Base-by-base conservation (phyloP, 2,329 filamentous ascomycete species). In the Hypoxylon sp. region DNA sequence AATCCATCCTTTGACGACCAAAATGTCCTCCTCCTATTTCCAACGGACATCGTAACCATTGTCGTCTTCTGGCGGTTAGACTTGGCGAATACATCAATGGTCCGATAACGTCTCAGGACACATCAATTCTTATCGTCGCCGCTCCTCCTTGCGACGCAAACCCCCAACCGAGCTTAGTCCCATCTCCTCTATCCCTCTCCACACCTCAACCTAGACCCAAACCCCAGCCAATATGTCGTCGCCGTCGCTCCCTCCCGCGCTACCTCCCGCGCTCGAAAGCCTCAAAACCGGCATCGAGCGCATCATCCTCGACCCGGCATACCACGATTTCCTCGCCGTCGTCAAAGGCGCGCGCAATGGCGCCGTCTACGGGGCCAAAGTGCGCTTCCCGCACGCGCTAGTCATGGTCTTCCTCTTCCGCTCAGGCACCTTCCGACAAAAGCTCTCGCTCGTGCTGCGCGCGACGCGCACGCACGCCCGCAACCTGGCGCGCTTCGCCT, bases 401-500 rank as follows among this genome's bases (percentile, higher is more conserved):
- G 96, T 99, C 54, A 99, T 99, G 95, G 93, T 97, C 71, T 91
- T 98, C 73, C 88, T 99, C 72, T 99, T 99, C 84, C 92, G 96
- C 72, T 93, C 91, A 8, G 96, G 95, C 82, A 91, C 91, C 86
- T 79, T 97, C 74, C 89, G 89, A 60, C 88, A 97, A 78, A 98
- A 98, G 81, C 76, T 87, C 69, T 81, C 81, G 61, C 88, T 96
- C 56, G 90, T 99, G 71, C 85, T 95, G 75, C 90, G 91, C 78
- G 95, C 96, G 9, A 99, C 96, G 7, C 88, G 88, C 74, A 94
- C 92, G 74, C 96, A 99, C 80, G 96, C 96, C 63, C 88, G 88
- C 68, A 99, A 98, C 81, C 88, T 99, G 43, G 93, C 94, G 70
- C 90, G 91, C 74, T 99, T 98, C 78, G 95, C 95, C 45, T 85